Evolutionary conservation across 164 flowering plant species (phyloP), one percentile per base, ranked within the genome.

Genomic region (Chimonanthus salicifolius): DNA sequence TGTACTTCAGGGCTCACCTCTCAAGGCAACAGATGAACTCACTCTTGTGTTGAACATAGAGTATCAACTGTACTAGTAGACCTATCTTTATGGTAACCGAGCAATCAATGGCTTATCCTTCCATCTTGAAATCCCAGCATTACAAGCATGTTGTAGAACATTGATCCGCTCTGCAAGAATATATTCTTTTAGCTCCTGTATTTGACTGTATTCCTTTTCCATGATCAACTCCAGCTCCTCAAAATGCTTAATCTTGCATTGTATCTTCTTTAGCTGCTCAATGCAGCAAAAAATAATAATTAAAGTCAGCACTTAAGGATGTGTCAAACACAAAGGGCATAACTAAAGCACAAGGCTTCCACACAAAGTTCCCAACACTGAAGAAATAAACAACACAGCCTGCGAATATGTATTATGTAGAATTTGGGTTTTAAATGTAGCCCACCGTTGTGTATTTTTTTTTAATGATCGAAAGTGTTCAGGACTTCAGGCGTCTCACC

Each of bases 151-250:
- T 64, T 80, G 83, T 67, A 92, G 64, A 64, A 84, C 77, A 54
- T 78, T 75, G 47, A 93, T 76, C 74, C 90, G 77, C 73, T 93
- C 88, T 33, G 75, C 71, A 50, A 87, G n/a, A 47, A 93, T 73
- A 47, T 80, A 77, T 49, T 89, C 87, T 79, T 88, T 85, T 68
- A 85, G 64, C 67, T 86, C 87, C 79, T 85, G 85, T 58, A 93
- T 77, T 63, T 80, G 84, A 48, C 68, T 74, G 50, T 82, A 74
- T 74, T 93, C 94, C 77, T 86, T 86, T 71, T 92, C 90, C 97
- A 90, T 92, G 8, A 92, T 80, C 81, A 72, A 58, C 79, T 85
- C 90, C 77, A 92, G 78, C 43, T 92, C 92, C 64, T 88, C 90
- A 67, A 92, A 81, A 82, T 83, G 79, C 80, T 88, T 85, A 64